These are phyloP conservation scores for Trichoderma hamatum DNA, from an alignment of 2,329 filamentous ascomycete genomes.

Conservation along the genomic window DNA sequence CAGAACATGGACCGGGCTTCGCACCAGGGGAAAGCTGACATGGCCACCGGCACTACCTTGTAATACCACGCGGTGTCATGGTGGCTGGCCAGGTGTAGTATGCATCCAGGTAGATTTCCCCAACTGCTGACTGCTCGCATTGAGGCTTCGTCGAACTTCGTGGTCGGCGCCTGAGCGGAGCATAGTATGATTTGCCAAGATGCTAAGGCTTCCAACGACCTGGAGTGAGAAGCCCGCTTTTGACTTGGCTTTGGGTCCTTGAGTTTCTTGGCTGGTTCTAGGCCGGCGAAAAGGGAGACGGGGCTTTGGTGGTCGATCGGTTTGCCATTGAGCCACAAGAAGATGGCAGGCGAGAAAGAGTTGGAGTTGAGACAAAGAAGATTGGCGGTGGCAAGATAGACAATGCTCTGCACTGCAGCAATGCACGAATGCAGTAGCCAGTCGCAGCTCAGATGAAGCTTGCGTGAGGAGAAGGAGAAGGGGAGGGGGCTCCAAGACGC, in stretches of 20 bases:
- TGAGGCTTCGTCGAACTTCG: background rate
- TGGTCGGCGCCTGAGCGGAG: constrained; percentile 9
- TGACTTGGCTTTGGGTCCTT: background rate
- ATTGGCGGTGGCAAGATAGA: background rate
- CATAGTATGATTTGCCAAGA: background rate
- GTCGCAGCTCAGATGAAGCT: constrained; percentile 2
- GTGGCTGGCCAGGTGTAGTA: background rate
- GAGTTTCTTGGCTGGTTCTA: constrained; percentile 9
- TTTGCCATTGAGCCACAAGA: background rate
- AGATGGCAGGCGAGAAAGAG: background rate
- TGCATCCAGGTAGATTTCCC: background rate
- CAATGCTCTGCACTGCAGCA: background rate
- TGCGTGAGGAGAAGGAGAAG: constrained; percentile 7
- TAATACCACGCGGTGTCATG: background rate
- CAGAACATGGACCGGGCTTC: constrained; percentile 7
- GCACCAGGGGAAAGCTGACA: constrained; percentile 22
- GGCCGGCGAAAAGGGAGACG: background rate
- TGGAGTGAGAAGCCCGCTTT: background rate
- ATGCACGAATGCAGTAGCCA: background rate
- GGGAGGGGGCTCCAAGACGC: background rate
- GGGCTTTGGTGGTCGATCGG: constrained; percentile 10
- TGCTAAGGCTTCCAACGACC: background rate
- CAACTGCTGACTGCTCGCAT: background rate
- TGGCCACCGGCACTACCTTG: background rate
- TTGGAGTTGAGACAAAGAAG: background rate